phyloP scores from a whole-genome alignment of 441 rosid species.

The Adansonia gregorii region DNA sequence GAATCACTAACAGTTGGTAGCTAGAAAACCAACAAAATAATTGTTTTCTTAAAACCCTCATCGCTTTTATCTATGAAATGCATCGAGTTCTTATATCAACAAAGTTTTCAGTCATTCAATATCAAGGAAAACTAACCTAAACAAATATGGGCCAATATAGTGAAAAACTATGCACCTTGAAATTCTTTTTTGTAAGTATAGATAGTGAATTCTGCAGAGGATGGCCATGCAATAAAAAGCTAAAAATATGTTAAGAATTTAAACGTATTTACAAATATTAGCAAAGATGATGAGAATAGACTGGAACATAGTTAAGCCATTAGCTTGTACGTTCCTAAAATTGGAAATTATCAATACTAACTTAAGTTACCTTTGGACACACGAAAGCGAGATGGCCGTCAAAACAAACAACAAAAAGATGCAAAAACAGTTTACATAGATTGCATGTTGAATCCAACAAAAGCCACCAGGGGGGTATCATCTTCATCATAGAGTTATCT shows the following conservation, averaged over 20 bases:
- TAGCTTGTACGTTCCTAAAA: background rate
- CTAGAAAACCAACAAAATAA: background rate
- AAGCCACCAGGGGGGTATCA: constrained; percentile 30
- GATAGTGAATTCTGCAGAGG: background rate
- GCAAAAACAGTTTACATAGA: constrained; percentile 88
- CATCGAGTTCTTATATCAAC: background rate
- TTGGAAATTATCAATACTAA: constrained; percentile 6
- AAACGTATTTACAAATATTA: background rate
- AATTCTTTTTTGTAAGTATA: constrained; percentile 9
- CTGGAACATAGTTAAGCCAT: background rate
- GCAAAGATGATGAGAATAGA: background rate
- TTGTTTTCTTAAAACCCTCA: too few species aligned
- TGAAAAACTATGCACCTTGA: background rate
- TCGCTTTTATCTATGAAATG: background rate
- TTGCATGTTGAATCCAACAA: constrained; percentile 86
- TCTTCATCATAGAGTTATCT: constrained; percentile 19
- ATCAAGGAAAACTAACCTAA: background rate
- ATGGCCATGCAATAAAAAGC: background rate
- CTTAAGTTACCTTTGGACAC: constrained; percentile 78
- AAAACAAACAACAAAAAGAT: constrained; percentile 81
- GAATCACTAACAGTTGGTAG: background rate
- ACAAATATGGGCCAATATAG: background rate
- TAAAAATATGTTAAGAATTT: background rate
- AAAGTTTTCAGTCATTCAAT: background rate
- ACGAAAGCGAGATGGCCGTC: constrained; percentile 83